Evolutionary conservation across 2,329 filamentous ascomycete species (phyloP).

Genomic region (Teratosphaeria nubilosa): DNA sequence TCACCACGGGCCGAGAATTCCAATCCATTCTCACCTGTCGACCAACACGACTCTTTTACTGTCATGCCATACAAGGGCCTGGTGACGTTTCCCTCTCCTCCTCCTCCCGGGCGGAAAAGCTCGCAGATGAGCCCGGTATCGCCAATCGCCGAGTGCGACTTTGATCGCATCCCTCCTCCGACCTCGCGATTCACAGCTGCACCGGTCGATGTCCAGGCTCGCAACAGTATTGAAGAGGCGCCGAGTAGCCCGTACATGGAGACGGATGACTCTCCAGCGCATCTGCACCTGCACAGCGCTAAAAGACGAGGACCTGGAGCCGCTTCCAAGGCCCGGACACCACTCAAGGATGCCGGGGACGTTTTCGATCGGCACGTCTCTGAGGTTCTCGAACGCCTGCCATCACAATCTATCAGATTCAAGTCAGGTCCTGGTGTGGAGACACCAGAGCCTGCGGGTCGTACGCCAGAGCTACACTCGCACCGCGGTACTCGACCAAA

Average conservation of each 20-base stretch:
- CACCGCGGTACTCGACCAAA: conserved; percentile 13
- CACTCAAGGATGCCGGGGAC: conserved; percentile 7
- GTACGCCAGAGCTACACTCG: conserved; percentile 10
- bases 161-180: neutral
- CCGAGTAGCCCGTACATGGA: neutral
- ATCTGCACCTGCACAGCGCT: neutral
- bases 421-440: conserved; percentile 44
- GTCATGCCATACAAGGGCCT: conserved; percentile 8
- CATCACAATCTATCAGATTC: conserved; percentile 66
- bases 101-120: neutral
- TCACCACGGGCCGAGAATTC: neutral
- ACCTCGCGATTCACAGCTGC: neutral
- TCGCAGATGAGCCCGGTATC: conserved; percentile 4
- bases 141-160: neutral
- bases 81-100: conserved; percentile 9
- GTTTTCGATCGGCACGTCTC: conserved; percentile 48
- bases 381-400: conserved; percentile 24
- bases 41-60: neutral
- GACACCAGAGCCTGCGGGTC: conserved; percentile 12
- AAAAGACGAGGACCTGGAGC: neutral
- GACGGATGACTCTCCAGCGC: neutral
- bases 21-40: neutral
- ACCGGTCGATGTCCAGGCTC: neutral
- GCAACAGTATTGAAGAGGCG: neutral
- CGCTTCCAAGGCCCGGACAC: neutral